phyloP scores from a whole-genome alignment of 1,139 yeast species.

The Groenewaldozyma auringiensis region DNA sequence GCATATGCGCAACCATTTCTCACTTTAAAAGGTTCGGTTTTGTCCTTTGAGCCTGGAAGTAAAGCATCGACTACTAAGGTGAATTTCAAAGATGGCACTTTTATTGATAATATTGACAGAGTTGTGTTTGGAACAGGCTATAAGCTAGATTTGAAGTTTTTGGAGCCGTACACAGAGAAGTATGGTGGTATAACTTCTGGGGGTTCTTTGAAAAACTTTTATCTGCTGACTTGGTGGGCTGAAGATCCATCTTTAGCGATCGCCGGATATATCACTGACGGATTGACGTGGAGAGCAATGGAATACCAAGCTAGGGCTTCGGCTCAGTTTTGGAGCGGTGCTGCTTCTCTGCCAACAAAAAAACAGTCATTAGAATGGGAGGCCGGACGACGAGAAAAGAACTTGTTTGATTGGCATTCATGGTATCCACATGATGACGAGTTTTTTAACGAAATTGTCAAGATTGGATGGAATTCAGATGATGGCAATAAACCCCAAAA shows the following conservation, averaged over 20 bases:
- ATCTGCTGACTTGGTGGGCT: constrained; percentile 24
- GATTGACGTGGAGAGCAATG: constrained; percentile 17
- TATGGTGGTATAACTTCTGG: constrained; percentile 16
- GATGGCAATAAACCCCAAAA: background rate
- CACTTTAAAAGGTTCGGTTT: constrained; percentile 15
- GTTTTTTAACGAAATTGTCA: constrained; percentile 16
- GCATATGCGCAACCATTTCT: constrained; percentile 22
- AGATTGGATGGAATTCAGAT: constrained; percentile 11
- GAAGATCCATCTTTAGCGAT: constrained; percentile 19
- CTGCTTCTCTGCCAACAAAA: constrained; percentile 13
- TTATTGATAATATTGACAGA: constrained; percentile 13
- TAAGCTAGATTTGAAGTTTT: constrained; percentile 16
- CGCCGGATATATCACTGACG: constrained; percentile 18
- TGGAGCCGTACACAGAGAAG: constrained; percentile 15
- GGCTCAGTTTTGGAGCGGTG: constrained; percentile 17
- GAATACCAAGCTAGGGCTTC: constrained; percentile 21
- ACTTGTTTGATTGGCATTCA: constrained; percentile 16
- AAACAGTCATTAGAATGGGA: constrained; percentile 18
- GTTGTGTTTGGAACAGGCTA: constrained; percentile 21
- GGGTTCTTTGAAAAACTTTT: constrained; percentile 15
- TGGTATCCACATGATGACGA: constrained; percentile 20
- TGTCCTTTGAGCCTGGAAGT: constrained; percentile 7
- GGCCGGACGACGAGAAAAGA: constrained; percentile 11
- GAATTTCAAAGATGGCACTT: constrained; percentile 15
- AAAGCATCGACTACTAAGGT: constrained; percentile 11